Base-by-base conservation (phyloP, 2,329 filamentous ascomycete genomes). In the Thelonectria blattea region DNA sequence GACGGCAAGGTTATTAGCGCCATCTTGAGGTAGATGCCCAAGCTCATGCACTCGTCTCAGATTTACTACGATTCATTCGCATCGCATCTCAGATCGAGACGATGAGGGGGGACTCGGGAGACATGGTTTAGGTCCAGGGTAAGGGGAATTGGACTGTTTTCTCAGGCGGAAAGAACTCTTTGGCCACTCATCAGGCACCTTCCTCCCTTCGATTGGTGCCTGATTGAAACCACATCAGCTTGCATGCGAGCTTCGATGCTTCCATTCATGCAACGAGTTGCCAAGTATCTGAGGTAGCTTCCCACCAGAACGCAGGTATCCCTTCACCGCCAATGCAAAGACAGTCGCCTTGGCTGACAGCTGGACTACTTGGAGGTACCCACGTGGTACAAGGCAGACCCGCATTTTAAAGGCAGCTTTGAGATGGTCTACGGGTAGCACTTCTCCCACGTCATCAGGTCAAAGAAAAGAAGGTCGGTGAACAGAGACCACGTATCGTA, bases 371-470 rank as follows among this genome's bases (percentile, higher is more conserved):
- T n/a, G 3, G 6, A 9, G 24, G 7, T 60, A 60, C 57, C 37
- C 37, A 12, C 6, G 4, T 15, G 6, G 27, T 45, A 56, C 54
- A 51, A 9, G 1, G 0, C 5, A 7, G 52, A 12, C 58, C 58
- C 58, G 48, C 52, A 52, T 17, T 49, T 60, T 52, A 43, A 52
- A 56, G 52, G 52, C 48, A 52, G 32, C 52, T 30, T 37, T 56
- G 48, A 56, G 48, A 60, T 60, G 22, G 52, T 37, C 34, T 37
- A 12, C 34, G 34, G 34, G 34, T 47, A 34, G 58, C 27, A 43
- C 32, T 43, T 30, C 50, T 45, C 58, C 48, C 58, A 60, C 58
- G 58, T 60, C 52, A 60, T 60, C 58, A 54, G 39, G 30, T 49
- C 43, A 47, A 56, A 46, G 43, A 39, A 34, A 55, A 52, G 51